These are phyloP conservation scores for Alternaria burnsii DNA, from an alignment of 2,329 filamentous ascomycete genomes.

Conservation along the genomic window DNA sequence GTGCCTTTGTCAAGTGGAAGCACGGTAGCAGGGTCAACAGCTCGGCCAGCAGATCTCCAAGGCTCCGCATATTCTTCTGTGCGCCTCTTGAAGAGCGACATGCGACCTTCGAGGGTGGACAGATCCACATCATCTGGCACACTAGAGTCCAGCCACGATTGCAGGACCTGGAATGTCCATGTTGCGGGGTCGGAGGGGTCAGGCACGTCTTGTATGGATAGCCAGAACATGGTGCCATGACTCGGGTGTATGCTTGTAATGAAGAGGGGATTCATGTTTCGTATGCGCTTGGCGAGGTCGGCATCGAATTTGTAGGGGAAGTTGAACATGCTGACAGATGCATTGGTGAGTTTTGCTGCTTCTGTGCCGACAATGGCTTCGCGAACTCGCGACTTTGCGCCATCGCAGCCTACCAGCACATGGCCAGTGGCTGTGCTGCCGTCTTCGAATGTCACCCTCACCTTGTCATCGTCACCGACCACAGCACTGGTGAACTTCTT, in stretches of 20 bases:
- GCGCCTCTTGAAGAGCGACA: conserved; percentile 33
- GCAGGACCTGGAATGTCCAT: conserved; percentile 45
- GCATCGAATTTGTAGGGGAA: conserved; percentile 19
- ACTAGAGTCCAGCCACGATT: conserved; percentile 31
- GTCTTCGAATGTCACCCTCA: conserved; percentile 31
- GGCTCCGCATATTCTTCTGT: conserved; percentile 39
- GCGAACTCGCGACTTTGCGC: conserved; percentile 26
- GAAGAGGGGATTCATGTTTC: background rate
- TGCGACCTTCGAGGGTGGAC: conserved; percentile 23
- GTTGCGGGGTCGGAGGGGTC: conserved; percentile 36
- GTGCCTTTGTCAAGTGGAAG: conserved; percentile 41
- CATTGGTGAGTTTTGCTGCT: conserved; percentile 25
- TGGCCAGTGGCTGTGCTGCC: conserved; percentile 27
- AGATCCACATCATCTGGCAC: conserved; percentile 23
- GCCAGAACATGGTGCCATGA: conserved; percentile 15
- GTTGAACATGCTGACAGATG: conserved; percentile 35
- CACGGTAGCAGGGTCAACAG: conserved; percentile 1
- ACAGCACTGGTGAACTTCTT: conserved; percentile 23
- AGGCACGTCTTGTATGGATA: conserved; percentile 39
- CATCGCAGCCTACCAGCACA: conserved; percentile 33
- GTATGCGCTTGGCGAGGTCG: conserved; percentile 12
- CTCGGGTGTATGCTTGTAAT: conserved; percentile 8
- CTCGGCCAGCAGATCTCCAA: conserved; percentile 30
- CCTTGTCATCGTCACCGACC: conserved; percentile 20
- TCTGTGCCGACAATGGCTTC: conserved; percentile 27